Evolutionary conservation across 75 land plant species (phyloP), one percentile per base, ranked within the genome.

Genomic region (Selaginella tamariscina): DNA sequence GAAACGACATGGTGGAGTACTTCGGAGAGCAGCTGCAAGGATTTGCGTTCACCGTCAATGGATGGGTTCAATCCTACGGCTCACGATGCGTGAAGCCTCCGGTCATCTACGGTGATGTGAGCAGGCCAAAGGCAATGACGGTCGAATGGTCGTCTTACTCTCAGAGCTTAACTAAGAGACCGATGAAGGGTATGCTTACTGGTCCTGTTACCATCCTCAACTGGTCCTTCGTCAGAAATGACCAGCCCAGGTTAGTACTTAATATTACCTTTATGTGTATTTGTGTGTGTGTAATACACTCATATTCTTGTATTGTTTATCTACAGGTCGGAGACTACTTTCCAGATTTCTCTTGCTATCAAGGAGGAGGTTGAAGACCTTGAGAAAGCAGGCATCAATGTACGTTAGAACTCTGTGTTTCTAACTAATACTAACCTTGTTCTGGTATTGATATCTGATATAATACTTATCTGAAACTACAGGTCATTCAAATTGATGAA

Each of bases 1-100:
- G 89, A 39, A 88, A 88, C 66, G 85, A 88, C 59, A 83, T 83
- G 87, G 90, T 88, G 72, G 89, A 88, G 69, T 84, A 84, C 78
- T 86, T 86, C 55, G 86, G 93, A 2, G 86, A 86, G 78, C 93
- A 88, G 56, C 70, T 88, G 9, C 74, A 83, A 56, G 93, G 93
- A 5, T 88, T 88, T 73, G 86, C 79, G 1, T 88, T 88, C 73
- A 79, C 86, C 30, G 84, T 59, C 33, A 88, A 88, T 69, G 93
- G 93, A 0, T 88, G 93, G 93, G 93, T 88, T 59, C 89, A 88
- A 74, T 88, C 93, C 32, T 88, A 88, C 67, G 93, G 93, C 0
- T 88, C 93, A n/a, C 89, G 89, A 1, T 88, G 93, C 68, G 89
- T 86, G 33, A 88, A 88, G 74, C 93, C 93, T 21, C 89, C 93